A percentile compares a stretch with the other conserved stretches of the same genome.
Conservation (phyloP, 2,329 filamentous ascomycete genomes). For the Lachnellula cervina region DNA sequence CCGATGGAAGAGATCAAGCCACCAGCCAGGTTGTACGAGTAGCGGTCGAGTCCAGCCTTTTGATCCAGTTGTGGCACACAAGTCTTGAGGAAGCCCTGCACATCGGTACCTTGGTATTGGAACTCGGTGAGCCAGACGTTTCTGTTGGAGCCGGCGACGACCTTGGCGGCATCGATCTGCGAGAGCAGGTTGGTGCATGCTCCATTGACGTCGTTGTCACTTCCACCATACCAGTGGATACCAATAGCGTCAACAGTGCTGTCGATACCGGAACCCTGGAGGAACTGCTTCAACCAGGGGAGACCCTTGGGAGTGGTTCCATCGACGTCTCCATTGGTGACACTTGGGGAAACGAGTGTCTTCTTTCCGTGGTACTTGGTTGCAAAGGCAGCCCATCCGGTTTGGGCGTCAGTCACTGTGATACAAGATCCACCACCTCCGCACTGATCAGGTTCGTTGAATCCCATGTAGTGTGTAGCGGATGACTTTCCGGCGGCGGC, state of each 20-base stretch:
- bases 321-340: conserved; percentile 39
- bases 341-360: conserved; percentile 40
- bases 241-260: conserved; percentile 40
- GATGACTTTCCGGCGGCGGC: not conserved
- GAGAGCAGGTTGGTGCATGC: no score
- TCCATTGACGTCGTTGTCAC: no score
- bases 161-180: no score
- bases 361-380: no score
- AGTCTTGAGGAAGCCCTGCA: conserved; percentile 36
- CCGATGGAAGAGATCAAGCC: conserved; percentile 21
- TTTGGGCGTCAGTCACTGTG: conserved; percentile 32
- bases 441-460: conserved; percentile 66
- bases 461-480: conserved; percentile 55
- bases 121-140: conserved; percentile 45
- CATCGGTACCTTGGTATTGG: conserved; percentile 31
- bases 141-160: conserved; percentile 19
- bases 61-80: conserved; percentile 40
- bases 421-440: conserved; percentile 48
- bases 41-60: conserved; percentile 34
- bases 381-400: conserved; percentile 32
- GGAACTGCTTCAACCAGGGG: conserved; percentile 29
- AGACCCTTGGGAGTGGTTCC: conserved; percentile 35
- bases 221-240: conserved; percentile 44
- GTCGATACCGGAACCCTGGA: conserved; percentile 37
- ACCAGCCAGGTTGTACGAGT: conserved; percentile 38